phyloP scores from a whole-genome alignment of 257 asterid genomes.

The Voacanga thouarsii region DNA sequence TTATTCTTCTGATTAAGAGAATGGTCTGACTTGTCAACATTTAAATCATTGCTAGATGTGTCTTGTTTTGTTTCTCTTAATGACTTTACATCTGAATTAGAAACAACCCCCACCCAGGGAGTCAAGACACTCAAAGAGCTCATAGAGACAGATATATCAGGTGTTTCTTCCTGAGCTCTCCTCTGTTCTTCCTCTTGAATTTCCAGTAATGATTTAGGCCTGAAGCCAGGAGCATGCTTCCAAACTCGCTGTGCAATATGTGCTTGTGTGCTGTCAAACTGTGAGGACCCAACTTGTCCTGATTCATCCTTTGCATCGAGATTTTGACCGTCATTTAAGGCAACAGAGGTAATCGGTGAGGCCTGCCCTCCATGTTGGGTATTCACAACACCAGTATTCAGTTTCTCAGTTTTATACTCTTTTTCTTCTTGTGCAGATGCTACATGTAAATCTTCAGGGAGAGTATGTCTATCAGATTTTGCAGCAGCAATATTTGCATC shows the following conservation, averaged over 20 bases:
- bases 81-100: conserved; percentile 52
- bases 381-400: conserved; percentile 27
- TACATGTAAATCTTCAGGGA: conserved; percentile 31
- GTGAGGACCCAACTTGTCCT: conserved; percentile 36
- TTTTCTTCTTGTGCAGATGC: conserved; percentile 38
- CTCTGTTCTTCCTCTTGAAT: conserved; percentile 96
- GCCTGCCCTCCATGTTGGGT: conserved; percentile 26
- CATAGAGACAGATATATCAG: conserved; percentile 53
- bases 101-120: conserved; percentile 68
- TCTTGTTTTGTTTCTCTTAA: conserved; percentile 43
- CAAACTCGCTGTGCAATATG: conserved; percentile 66
- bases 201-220: conserved; percentile 81
- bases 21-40: conserved; percentile 38
- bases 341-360: conserved; percentile 12
- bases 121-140: conserved; percentile 46
- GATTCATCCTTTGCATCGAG: conserved; percentile 31
- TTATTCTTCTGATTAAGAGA: conserved; percentile 42
- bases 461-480: conserved; percentile 31
- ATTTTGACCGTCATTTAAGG: conserved; percentile 26
- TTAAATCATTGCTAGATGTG: conserved; percentile 28
- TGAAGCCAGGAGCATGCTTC: conserved; percentile 98
- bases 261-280: conserved; percentile 29
- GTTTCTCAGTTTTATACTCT: conserved; percentile 30
- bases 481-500: conserved; percentile 25
- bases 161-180: conserved; percentile 58